phyloP scores from a whole-genome alignment of 2,329 filamentous ascomycete genomes.

The Colletotrichum tofieldiae region DNA sequence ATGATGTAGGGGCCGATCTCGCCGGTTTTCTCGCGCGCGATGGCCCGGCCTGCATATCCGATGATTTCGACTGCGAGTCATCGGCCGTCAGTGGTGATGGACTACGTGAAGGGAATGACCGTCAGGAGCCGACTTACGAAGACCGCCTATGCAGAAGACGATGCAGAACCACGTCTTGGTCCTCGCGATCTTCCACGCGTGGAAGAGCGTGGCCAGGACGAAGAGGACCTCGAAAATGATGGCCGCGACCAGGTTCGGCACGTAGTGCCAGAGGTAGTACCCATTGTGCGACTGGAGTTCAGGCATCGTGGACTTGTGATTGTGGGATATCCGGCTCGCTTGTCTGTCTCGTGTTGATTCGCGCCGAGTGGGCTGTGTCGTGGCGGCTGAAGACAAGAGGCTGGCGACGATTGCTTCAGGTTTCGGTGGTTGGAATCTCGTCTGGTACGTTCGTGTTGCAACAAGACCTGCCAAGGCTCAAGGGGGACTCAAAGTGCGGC shows the following conservation, averaged over 20 bases:
- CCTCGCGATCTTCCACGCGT: conserved; percentile 60
- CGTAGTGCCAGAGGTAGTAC: conserved; percentile 56
- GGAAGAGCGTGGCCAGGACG: conserved; percentile 53
- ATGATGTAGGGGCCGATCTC: conserved; percentile 57
- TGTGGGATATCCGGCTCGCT: neutral
- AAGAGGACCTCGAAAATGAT: conserved; percentile 63
- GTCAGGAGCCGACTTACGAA: conserved; percentile 57
- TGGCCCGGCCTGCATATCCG: conserved; percentile 57
- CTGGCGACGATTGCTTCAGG: conserved; percentile 2
- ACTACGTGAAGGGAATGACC: neutral
- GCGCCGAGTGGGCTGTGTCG: neutral
- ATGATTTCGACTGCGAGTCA: conserved; percentile 58
- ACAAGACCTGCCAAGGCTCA: conserved; percentile 21
- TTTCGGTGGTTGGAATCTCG: neutral
- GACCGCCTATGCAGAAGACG: conserved; percentile 63
- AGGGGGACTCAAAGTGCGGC: conserved; percentile 14
- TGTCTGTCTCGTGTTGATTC: neutral
- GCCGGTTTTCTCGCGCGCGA: conserved; percentile 50
- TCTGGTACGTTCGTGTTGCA: conserved; percentile 9
- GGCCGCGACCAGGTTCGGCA: conserved; percentile 60
- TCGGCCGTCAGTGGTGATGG: neutral
- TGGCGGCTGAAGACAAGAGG: neutral
- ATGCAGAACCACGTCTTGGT: conserved; percentile 66
- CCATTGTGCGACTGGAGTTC: conserved; percentile 50
- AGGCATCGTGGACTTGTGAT: conserved; percentile 44